Conservation (phyloP, 768 basidiomycete species). For the Lactarius quietus region DNA sequence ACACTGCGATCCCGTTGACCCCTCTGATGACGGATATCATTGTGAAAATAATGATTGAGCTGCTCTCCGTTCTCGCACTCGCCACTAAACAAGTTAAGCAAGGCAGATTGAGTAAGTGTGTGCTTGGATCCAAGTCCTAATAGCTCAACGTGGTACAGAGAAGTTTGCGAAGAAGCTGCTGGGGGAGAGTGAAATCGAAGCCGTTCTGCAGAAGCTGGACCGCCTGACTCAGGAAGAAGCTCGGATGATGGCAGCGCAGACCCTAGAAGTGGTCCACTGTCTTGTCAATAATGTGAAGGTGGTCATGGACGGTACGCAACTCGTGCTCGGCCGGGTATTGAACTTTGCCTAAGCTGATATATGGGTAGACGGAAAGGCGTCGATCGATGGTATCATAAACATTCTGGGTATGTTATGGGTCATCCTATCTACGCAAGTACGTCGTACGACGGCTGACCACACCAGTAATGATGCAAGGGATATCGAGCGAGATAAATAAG, state of each 20-base stretch:
- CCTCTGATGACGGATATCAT: background rate
- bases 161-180: background rate
- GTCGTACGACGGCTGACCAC: background rate
- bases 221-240: background rate
- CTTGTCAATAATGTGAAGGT: background rate
- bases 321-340: background rate
- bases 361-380: background rate
- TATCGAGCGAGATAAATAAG: background rate
- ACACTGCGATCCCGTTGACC: background rate
- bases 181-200: background rate
- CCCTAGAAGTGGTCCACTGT: background rate
- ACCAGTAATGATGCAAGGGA: background rate
- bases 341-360: background rate
- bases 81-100: background rate
- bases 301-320: background rate
- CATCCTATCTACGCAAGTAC: background rate
- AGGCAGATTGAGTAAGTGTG: background rate
- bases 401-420: background rate
- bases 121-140: background rate
- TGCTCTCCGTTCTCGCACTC: background rate
- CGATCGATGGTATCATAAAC: background rate
- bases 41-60: background rate
- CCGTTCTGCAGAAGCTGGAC: background rate
- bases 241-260: background rate
- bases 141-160: background rate